phyloP scores from a whole-genome alignment of 73 alveolate species.

The Symbiodinium pilosum region DNA sequence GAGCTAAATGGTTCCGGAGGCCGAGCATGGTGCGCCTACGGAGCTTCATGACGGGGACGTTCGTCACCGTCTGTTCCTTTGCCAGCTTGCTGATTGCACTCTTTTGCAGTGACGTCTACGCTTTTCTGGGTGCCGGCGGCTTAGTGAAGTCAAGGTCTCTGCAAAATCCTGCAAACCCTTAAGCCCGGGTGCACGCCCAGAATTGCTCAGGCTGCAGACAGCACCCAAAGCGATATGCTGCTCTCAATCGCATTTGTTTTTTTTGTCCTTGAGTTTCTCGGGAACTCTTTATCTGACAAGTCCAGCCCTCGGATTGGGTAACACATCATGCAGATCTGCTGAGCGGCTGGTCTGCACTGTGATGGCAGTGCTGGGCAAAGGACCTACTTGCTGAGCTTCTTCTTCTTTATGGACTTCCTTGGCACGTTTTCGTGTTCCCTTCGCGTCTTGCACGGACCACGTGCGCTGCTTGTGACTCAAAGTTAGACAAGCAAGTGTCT shows the following conservation, averaged over 20 bases:
- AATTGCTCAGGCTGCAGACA: not conserved
- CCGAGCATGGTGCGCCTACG: conserved; percentile 40
- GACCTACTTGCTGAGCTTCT: conserved; percentile 81
- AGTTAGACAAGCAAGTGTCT: not conserved
- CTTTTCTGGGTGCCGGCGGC: conserved; percentile 35
- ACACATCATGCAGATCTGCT: too few relatives aligned
- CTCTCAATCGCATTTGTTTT: conserved; percentile 51
- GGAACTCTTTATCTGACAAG: conserved; percentile 63
- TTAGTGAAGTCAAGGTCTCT: not conserved
- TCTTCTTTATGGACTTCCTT: conserved; percentile 81
- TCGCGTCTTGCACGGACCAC: too few relatives aligned
- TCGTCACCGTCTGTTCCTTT: conserved; percentile 25
- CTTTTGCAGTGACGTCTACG: conserved; percentile 63
- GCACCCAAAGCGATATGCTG: not conserved
- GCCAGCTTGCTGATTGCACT: conserved; percentile 46
- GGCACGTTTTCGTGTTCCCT: conserved; percentile 71
- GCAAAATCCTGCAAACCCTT: too few relatives aligned
- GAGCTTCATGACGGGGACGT: conserved; percentile 46
- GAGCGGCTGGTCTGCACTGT: too few relatives aligned
- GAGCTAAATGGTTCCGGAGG: conserved; percentile 49
- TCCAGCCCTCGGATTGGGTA: not conserved
- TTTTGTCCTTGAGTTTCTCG: conserved; percentile 37
- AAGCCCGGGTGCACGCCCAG: not conserved
- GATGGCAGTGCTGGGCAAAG: not conserved
- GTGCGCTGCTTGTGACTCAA: not conserved